Conservation (phyloP, 805 yeast species). For the Candida ficus region DNA sequence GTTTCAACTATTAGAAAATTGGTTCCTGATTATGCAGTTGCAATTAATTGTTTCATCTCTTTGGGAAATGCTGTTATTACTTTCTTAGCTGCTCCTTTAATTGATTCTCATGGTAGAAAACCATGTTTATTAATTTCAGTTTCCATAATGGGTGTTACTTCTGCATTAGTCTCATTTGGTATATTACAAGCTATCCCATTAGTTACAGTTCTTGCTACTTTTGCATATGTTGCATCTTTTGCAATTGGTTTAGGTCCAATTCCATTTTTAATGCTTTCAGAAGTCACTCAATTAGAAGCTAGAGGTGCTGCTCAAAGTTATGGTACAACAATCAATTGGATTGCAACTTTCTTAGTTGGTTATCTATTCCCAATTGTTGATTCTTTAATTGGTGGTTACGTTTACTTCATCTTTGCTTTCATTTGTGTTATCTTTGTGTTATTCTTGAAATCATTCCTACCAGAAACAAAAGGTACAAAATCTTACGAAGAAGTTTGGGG, state of each 20-base stretch:
- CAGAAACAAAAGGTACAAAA: constrained; percentile 70
- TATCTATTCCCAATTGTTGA: constrained; percentile 73
- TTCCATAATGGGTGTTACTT: constrained; percentile 58
- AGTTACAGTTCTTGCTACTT: constrained; percentile 57
- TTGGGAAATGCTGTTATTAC: constrained; percentile 72
- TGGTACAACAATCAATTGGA: constrained; percentile 90
- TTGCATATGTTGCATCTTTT: constrained; percentile 74
- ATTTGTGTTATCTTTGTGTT: constrained; percentile 46
- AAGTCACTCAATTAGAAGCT: constrained; percentile 78
- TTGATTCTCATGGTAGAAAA: constrained; percentile 74
- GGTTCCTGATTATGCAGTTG: constrained; percentile 66
- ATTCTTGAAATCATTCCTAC: constrained; percentile 47
- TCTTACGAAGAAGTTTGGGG: constrained; percentile 70
- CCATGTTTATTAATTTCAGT: constrained; percentile 67
- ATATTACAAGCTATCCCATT: constrained; percentile 43
- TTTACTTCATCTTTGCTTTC: constrained; percentile 65
- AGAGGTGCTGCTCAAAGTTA: constrained; percentile 86
- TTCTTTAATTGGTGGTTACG: constrained; percentile 65
- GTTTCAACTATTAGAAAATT: constrained; percentile 72
- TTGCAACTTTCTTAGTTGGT: constrained; percentile 81
- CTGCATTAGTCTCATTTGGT: constrained; percentile 63
- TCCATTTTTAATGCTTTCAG: constrained; percentile 84
- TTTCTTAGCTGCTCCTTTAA: constrained; percentile 61
- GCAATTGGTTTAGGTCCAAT: constrained; percentile 95
- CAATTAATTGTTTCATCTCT: constrained; percentile 74